Percentiles rank a stretch among this genome's conserved stretches.
phyloP scores from a whole-genome alignment of 2,329 filamentous ascomycete species.

The Ophiostoma populinum region DNA sequence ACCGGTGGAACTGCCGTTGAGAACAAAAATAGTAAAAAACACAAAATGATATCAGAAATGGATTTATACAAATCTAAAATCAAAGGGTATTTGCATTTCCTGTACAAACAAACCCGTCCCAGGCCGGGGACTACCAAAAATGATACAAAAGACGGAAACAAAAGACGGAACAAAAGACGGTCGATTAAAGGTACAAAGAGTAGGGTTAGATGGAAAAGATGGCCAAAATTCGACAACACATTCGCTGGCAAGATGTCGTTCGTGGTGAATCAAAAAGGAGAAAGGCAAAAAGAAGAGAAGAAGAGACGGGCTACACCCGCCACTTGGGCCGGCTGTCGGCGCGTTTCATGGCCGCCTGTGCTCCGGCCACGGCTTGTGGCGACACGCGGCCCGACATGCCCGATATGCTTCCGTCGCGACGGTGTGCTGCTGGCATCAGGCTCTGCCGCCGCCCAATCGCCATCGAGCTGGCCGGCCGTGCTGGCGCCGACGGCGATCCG shows the following conservation, averaged over 20 bases:
- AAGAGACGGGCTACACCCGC: slow-evolving; percentile 19
- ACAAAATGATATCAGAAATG: neutral
- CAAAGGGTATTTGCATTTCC: neutral
- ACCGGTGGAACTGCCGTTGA: too few species aligned
- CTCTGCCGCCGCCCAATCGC: slow-evolving; percentile 33
- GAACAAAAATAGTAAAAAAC: neutral
- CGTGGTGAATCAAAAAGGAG: neutral
- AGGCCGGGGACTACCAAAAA: too few species aligned
- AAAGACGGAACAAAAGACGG: neutral
- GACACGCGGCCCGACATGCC: slow-evolving; percentile 29
- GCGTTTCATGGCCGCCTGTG: slow-evolving; percentile 26
- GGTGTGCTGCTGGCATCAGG: slow-evolving; percentile 28
- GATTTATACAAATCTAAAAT: neutral
- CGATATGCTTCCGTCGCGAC: slow-evolving; percentile 16
- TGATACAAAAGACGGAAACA: neutral
- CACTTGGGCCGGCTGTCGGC: slow-evolving; percentile 31
- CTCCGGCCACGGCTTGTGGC: slow-evolving; percentile 28
- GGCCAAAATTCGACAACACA: too few species aligned
- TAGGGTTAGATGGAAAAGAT: slow-evolving; percentile 1
- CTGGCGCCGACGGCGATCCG: slow-evolving; percentile 14
- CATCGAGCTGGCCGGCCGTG: slow-evolving; percentile 39
- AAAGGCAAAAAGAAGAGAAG: neutral
- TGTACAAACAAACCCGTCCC: too few species aligned
- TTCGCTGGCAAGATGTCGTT: too few species aligned
- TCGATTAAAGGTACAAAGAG: too few species aligned